phyloP scores from a whole-genome alignment of 192 early-diverging fungal species.

The Coemansia sp. region DNA sequence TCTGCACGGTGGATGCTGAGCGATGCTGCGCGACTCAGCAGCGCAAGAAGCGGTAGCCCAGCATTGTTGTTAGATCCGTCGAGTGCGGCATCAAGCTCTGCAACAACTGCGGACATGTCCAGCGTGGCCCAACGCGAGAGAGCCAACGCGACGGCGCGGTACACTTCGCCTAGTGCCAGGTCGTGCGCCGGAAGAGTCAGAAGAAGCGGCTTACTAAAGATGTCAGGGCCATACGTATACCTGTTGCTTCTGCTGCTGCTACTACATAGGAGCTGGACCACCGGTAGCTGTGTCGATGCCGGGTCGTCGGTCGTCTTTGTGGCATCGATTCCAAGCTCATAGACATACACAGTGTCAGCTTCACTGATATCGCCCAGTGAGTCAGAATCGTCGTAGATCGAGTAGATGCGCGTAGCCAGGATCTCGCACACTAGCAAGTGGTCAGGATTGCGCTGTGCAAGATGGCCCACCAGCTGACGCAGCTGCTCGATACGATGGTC shows the following conservation, averaged over 20 bases:
- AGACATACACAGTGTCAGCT: conserved; percentile 31
- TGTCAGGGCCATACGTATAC: conserved; percentile 31
- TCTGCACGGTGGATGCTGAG: conserved; percentile 37
- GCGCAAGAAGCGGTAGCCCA: conserved; percentile 31
- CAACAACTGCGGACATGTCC: conserved; percentile 28
- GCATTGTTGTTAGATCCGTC: conserved; percentile 5
- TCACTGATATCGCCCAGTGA: conserved; percentile 28
- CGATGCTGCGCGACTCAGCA: conserved; percentile 28
- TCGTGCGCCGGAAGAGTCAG: conserved; percentile 24
- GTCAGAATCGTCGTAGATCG: conserved; percentile 33
- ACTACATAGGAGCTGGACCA: conserved; percentile 41
- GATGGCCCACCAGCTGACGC: conserved; percentile 61
- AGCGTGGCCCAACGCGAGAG: conserved; percentile 39
- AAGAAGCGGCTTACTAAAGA: conserved; percentile 38
- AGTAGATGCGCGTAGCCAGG: conserved; percentile 20
- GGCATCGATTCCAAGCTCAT: conserved; percentile 30
- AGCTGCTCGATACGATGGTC: conserved; percentile 64
- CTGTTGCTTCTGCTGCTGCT: conserved; percentile 14
- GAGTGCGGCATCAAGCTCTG: conserved; percentile 18
- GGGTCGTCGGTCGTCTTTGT: conserved; percentile 24
- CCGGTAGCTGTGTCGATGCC: conserved; percentile 1
- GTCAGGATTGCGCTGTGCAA: conserved; percentile 14
- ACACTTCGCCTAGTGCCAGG: conserved; percentile 36
- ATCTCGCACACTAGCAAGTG: conserved; percentile 40
- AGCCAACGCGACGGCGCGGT: conserved; percentile 26